phyloP scores from a whole-genome alignment of 495 filamentous ascomycete species.

The Neurospora cerealis region DNA sequence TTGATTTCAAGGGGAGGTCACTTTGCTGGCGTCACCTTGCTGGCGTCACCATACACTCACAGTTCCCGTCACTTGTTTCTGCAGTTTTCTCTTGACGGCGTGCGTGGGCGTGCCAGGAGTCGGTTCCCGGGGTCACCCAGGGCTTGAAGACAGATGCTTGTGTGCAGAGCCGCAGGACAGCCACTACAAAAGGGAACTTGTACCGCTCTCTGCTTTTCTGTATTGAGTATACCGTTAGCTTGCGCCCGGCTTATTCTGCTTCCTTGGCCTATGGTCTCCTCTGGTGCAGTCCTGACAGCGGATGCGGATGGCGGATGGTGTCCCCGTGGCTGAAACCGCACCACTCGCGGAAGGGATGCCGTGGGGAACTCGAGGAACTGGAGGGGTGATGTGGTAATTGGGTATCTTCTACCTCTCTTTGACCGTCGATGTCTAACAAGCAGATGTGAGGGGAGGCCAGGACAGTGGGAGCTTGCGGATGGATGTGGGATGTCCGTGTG shows the following conservation, averaged over 20 bases:
- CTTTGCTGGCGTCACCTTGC: not conserved
- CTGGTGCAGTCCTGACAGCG: not conserved
- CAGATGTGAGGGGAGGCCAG: not conserved
- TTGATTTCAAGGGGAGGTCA: not conserved
- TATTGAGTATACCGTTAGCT: not conserved
- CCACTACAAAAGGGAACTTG: not conserved
- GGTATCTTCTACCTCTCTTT: not conserved
- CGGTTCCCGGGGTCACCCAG: not conserved
- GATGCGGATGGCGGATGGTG: not conserved
- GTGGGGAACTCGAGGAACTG: not conserved
- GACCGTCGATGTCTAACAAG: not conserved
- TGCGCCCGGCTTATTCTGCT: not conserved
- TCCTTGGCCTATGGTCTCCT: not conserved
- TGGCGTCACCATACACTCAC: not conserved
- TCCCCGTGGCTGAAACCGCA: not conserved
- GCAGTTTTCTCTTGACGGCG: not conserved
- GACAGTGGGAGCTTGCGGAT: not conserved
- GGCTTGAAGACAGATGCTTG: not conserved
- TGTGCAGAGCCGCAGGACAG: not conserved
- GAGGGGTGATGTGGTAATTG: not conserved
- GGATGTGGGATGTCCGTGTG: no score
- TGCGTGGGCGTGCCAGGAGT: not conserved
- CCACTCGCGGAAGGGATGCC: not conserved
- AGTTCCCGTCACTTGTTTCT: not conserved
- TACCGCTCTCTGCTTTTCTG: not conserved